Conservation (phyloP, 441 rosid genomes). For the Erodium trifolium region DNA sequence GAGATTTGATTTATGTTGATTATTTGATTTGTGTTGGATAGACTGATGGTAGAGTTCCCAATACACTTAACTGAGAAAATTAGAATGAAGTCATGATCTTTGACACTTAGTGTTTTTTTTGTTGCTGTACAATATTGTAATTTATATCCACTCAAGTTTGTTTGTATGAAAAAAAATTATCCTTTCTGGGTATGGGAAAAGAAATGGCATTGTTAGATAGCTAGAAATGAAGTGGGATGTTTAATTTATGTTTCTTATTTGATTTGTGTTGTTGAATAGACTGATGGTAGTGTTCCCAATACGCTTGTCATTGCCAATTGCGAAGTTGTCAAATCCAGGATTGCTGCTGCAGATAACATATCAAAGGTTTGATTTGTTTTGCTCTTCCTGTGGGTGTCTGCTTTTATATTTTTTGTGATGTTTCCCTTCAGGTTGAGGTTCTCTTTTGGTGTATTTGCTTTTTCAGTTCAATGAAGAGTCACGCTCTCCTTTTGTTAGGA, state of each 20-base stretch:
- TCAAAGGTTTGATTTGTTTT: conserved; percentile 50
- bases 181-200: neutral
- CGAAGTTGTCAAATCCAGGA: conserved; percentile 92
- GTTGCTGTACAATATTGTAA: too few species aligned
- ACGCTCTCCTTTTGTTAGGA: conserved; percentile 95
- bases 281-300: conserved; percentile 98
- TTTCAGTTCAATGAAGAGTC: conserved; percentile 95
- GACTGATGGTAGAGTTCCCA: conserved; percentile 99
- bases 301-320: conserved; percentile 92
- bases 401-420: neutral
- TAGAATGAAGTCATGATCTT: too few species aligned
- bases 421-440: neutral
- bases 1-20: neutral
- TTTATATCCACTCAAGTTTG: too few species aligned
- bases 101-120: too few species aligned
- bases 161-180: too few species aligned
- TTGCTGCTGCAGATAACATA: conserved; percentile 97
- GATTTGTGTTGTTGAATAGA: conserved; percentile 35
- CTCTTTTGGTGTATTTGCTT: conserved; percentile 6
- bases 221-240: neutral
- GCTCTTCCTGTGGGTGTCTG: too few species aligned
- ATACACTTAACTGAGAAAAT: conserved; percentile 36
- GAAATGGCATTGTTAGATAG: neutral
- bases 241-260: neutral
- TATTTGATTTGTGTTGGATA: conserved; percentile 20